phyloP scores from a whole-genome alignment of 257 asterid genomes.

The Thymus mandschuricus region DNA sequence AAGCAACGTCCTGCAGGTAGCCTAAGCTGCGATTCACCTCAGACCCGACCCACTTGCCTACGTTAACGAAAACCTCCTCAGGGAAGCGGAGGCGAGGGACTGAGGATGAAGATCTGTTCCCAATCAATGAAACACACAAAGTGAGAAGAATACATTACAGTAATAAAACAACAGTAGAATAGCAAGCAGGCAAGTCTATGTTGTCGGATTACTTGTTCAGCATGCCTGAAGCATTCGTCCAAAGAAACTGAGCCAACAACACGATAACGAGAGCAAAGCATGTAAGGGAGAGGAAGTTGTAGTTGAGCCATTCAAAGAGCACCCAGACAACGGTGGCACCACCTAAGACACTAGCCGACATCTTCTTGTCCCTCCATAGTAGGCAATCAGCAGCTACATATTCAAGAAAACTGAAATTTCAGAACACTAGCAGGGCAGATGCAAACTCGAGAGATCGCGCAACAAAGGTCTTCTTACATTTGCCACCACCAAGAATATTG shows the following conservation, averaged over 20 bases:
- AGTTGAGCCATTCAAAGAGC: conserved; percentile 85
- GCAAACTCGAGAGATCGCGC: not conserved
- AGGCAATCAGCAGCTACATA: conserved; percentile 81
- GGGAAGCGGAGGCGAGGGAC: conserved; percentile 63
- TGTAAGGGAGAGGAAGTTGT: conserved; percentile 67
- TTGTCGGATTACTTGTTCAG: conserved; percentile 42
- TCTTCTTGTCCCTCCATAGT: conserved; percentile 90
- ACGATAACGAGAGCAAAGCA: conserved; percentile 59
- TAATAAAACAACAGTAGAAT: conserved; percentile 11
- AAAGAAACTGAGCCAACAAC: conserved; percentile 63
- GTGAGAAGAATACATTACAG: conserved; percentile 21
- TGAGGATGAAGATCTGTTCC: conserved; percentile 51
- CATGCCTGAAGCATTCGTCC: conserved; percentile 65
- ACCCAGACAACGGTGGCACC: conserved; percentile 76
- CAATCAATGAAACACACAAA: not conserved
- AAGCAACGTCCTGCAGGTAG: conserved; percentile 69
- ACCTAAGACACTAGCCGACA: conserved; percentile 64
- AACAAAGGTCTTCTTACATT: conserved; percentile 48
- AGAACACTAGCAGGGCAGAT: not conserved
- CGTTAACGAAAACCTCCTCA: conserved; percentile 54
- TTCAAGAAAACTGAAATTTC: not conserved
- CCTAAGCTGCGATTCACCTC: conserved; percentile 58
- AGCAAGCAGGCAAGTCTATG: not conserved
- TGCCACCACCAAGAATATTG: conserved; percentile 84
- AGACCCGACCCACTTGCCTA: conserved; percentile 56